A percentile compares a stretch with the other conserved stretches of the same genome.
phyloP scores from a whole-genome alignment of 345 rosid genomes.

The Populus deltoides region DNA sequence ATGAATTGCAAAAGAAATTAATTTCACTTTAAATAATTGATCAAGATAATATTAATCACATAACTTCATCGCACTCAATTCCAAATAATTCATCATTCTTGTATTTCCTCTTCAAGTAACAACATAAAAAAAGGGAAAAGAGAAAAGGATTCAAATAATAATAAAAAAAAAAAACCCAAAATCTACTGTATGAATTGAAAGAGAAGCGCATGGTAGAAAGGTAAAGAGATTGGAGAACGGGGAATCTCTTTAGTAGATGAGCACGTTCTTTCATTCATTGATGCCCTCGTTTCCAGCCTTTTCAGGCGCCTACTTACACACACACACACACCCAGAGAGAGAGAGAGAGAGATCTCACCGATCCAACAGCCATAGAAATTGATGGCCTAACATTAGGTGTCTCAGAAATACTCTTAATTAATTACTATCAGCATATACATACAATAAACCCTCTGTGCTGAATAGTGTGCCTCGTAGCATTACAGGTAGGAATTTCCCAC shows the following conservation, averaged over 20 bases:
- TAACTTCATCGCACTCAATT: too few species aligned
- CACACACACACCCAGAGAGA: background rate
- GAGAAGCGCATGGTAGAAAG: background rate
- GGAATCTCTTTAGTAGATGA: conserved; percentile 6
- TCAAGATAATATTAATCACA: too few species aligned
- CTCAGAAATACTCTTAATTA: too few species aligned
- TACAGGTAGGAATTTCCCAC: too few species aligned
- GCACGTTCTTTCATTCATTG: conserved; percentile 8
- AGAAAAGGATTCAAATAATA: background rate
- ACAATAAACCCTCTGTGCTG: too few species aligned
- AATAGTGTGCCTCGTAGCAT: too few species aligned
- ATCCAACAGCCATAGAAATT: too few species aligned
- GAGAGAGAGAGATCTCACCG: background rate
- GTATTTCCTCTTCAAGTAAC: background rate
- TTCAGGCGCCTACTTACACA: background rate
- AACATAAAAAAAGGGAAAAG: background rate
- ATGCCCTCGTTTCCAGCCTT: background rate
- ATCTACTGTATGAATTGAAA: background rate
- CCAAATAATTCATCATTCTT: too few species aligned
- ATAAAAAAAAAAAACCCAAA: background rate
- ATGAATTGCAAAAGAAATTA: too few species aligned
- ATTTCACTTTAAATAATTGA: too few species aligned
- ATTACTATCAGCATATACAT: too few species aligned
- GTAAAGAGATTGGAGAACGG: background rate
- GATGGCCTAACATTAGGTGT: too few species aligned